These are phyloP conservation scores for Sindora glabra DNA, from an alignment of 306 rosid genomes.

Conservation along the genomic window DNA sequence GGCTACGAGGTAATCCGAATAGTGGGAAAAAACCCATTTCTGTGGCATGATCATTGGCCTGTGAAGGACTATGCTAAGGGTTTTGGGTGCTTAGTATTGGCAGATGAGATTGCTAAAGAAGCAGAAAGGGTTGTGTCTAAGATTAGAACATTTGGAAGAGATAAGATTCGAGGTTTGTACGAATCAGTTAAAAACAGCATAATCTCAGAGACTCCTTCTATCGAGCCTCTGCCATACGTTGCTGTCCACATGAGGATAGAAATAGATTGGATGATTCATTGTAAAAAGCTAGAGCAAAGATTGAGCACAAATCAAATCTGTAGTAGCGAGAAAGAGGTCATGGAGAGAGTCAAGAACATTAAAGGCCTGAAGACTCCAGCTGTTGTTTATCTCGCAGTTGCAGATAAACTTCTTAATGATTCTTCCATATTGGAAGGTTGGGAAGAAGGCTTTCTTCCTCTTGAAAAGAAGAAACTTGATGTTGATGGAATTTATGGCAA, in stretches of 20 bases:
- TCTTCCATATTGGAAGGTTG: conserved; percentile 57
- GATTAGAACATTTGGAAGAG: conserved; percentile 50
- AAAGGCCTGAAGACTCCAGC: conserved; percentile 34
- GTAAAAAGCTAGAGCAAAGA: conserved; percentile 70
- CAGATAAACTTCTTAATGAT: conserved; percentile 68
- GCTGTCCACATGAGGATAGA: conserved; percentile 96
- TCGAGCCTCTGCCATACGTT: conserved; percentile 38
- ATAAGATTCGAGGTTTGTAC: conserved; percentile 4
- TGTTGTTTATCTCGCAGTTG: conserved; percentile 71
- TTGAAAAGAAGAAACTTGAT: conserved; percentile 74
- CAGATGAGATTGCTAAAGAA: conserved; percentile 56
- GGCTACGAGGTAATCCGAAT: conserved; percentile 51
- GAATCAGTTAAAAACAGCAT: not conserved
- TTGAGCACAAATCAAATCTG: conserved; percentile 59
- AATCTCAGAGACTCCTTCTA: conserved; percentile 2
- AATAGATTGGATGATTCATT: conserved; percentile 94
- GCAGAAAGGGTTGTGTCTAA: conserved; percentile 60
- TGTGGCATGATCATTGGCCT: conserved; percentile 99
- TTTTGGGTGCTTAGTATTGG: conserved; percentile 73
- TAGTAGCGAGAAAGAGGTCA: conserved; percentile 70
- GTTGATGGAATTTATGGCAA: conserved; percentile 46
- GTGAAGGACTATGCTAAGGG: conserved; percentile 73
- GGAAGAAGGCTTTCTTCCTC: conserved; percentile 62
- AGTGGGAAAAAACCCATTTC: conserved; percentile 80
- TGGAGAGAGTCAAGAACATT: conserved; percentile 57